Base-by-base conservation (phyloP, 352 stramenopile genomes). In the Blastocystis sp. region DNA sequence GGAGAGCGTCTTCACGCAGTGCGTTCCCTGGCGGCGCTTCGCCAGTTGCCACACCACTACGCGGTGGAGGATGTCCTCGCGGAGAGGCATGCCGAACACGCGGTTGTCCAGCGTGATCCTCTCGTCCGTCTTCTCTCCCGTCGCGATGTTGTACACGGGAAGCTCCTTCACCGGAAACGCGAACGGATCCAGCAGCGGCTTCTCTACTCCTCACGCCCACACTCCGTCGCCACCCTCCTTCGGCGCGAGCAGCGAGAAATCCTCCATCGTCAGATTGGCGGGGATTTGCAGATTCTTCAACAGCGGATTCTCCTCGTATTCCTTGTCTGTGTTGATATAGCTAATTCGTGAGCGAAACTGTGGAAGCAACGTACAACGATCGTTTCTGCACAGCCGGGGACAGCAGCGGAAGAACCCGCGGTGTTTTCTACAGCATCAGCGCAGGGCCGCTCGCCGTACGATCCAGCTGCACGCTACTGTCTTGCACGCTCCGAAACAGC, bases 51-150 rank as follows among this genome's bases (percentile, higher is more conserved):
- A 94, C n/a, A 92, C 90, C 0, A 94, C 91, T 1, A 89, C 87
- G 43, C 92, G 90, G 77, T 94, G 92, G 40, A 95, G 89, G 40
- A 95, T 91, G 89, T 95, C 93, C 14, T 91, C 59, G 40, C 93
- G 92, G 59, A 94, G 90, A n/a, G 91, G 91, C 74, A 90, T 82
- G 19, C 91, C 91, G 78, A 94, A 95, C 19, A 94, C 91, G 45
- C 45, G 61, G 1, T 90, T 89, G 69, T 84, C 89, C 24, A 90
- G 88, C 3, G 65, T 87, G 7, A 87, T 65, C 43, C 64, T n/a
- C 28, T 81, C 42, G 60, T 42, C 52, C 21, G 71, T 81, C 14
- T 45, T 19, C 48, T 81, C 71, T 64, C 71, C 71, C n/a, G 71
- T 81, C 7, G n/a, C 21, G 28, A 81, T 81, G 48, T 38, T 81